Base-by-base conservation (phyloP, 768 basidiomycete species). In the Mycena metata region DNA sequence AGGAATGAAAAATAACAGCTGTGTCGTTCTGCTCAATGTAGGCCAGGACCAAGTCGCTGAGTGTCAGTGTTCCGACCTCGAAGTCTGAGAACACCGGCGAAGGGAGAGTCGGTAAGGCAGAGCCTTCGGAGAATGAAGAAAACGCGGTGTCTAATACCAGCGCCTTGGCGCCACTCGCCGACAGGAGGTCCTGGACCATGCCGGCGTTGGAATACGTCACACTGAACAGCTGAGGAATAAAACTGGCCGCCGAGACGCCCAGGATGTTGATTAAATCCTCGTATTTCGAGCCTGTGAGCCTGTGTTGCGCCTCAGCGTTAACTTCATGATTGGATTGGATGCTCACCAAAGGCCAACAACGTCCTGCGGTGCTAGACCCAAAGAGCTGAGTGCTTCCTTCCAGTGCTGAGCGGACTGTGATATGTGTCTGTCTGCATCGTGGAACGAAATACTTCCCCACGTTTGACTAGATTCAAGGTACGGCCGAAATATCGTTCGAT, bases 301-400 rank as follows among this genome's bases (percentile, higher is more conserved):
- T 10, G 33, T 33, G 5, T 21, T 33, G 8, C 4, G 16, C 2
- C 15, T 33, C 9, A 33, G 19, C 8, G 30, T 51, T 24, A 36
- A 36, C 36, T 12, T n/a, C 36, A 36, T 6, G 16, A 6, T 15
- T 19, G 26, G 24, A 30, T 1, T 5, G 13, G 11, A 16, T 11
- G 17, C 51, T 19, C 17, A 52, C 51, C 51, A 52, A 8, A 52
- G 10, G 33, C 51, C 51, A 35, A 52, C 51, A n/a, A 52, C 51
- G 33, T 52, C 51, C n/a, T 52, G 51, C 2, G 26, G 19, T 7
- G 21, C 6, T 7, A 52, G 8, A 3, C 51, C 51, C 15, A n/a
- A 19, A 12, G 10, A 26, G n/a, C 17, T 17, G 2, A 52, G 51
- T 12, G 13, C 12, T 16, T 35, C 11, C 5, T 33, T 23, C 51